Base-by-base conservation (phyloP, 257 asterid species). In the Rehmannia glutinosa region DNA sequence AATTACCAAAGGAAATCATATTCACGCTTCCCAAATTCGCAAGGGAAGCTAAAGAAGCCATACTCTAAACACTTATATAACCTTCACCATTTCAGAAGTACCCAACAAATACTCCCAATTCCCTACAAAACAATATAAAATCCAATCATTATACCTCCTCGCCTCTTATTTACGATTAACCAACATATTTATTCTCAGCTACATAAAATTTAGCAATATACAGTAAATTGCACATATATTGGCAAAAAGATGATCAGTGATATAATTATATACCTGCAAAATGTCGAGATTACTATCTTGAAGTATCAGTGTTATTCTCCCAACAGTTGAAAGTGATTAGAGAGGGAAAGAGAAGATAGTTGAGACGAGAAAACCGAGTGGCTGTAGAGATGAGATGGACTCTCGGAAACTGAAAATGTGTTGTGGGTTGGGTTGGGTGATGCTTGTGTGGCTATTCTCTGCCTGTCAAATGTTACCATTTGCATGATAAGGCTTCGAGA, bases 11-110 rank as follows among this genome's bases (percentile, higher is more conserved):
- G 25, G 98, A 85, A 69, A 78, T 79, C 79, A 82, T 69, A 67
- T 82, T 87, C 74, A 80, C 78, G 66, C 97, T 84, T 78, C 99
- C 98, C 90, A 94, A 78, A 82, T 79, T 88, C 74, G 82, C 93
- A 9, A 87, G 85, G 93, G 98, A 94, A 94, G 96, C 95, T 77
- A 84, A 81, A 69, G 81, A 77, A 87, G 89, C 81, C 99, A 94
- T 94, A 69, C 63, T 19, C 49, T 1, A n/a, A 69, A 55, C 68
- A 61, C 69, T 66, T 81, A 82, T 36, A 73, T 51, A 58, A 33
- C 39, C 68, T 77, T 50, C 78, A 80, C 77, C 87, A 84, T 84
- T 66, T 42, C 66, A 50, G 38, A 47, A 57, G 17, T 2, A 38
- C 55, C 13, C 57, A 56, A 15, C 35, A 38, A 61, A 64, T 25